Evolutionary conservation across 129 eudicot genomes (phyloP), one percentile per base, ranked within the genome.

Genomic region (Rutidosis leptorrhynchoides): DNA sequence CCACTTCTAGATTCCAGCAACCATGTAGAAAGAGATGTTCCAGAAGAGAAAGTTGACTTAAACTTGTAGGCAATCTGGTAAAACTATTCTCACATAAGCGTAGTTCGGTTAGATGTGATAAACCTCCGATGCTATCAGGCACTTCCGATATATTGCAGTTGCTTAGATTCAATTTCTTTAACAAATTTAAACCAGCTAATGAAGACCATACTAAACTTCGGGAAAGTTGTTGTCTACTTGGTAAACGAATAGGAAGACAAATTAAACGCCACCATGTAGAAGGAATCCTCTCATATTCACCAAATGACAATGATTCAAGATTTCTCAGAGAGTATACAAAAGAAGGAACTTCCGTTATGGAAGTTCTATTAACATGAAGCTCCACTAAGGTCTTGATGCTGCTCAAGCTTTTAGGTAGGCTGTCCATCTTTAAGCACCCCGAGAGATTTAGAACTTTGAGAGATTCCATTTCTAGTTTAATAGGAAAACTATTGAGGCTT

Each of bases 41-140:
- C 5, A 30, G 35, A 30, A 30, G 46, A 48, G 48, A 51, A 49
- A 66, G 71, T 28, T n/a, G 48, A 49, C 22, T 51, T 11, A 66
- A 51, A 51, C 29, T 27, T 25, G 5, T 11, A 51, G 71, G 71
- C 21, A 66, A 66, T 28, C 71, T 27, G 6, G 71, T 66, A 51
- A 66, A 66, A 22, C 19, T 15, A 12, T 66, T 66, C 12, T 21
- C 29, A 5, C 0, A 1, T 27, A 66, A 21, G 7, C 5, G 0
- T 20, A 66, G 60, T 10, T 0, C 1, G 25, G 32, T 24, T 33
- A 56, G 25, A 56, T n/a, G n/a, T n/a, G n/a, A n/a, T n/a, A n/a
- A n/a, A n/a, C 29, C 2, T 4, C 48, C 61, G 20, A 66, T 51
- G 71, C 20, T 51, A 3, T 66, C 60, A 26, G n/a, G n/a, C n/a